phyloP scores from a whole-genome alignment of 768 basidiomycete genomes.

The Suillus occidentalis region DNA sequence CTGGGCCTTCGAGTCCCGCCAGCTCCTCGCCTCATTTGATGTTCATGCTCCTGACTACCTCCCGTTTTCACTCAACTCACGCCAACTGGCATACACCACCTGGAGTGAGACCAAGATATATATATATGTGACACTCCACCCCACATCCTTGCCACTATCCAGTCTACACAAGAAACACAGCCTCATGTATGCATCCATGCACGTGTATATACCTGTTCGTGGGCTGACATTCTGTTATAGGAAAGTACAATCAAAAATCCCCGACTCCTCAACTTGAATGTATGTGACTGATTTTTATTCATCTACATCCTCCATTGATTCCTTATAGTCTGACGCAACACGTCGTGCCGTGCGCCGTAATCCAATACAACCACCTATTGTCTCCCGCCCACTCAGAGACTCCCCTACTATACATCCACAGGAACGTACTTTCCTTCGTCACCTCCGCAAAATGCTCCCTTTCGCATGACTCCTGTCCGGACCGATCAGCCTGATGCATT shows the following conservation, averaged over 20 bases:
- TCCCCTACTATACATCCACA: neutral
- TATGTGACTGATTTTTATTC: neutral
- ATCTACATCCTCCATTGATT: neutral
- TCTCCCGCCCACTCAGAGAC: neutral
- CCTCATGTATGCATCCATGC: neutral
- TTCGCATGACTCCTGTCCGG: neutral
- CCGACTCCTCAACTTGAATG: neutral
- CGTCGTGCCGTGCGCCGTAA: neutral
- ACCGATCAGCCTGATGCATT: neutral
- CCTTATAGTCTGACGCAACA: neutral
- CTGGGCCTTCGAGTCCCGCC: too few relatives aligned
- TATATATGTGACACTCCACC: neutral
- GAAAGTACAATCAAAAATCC: neutral
- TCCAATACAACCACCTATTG: neutral
- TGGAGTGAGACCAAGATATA: neutral
- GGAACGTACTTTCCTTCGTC: neutral
- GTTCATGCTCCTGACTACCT: too few relatives aligned
- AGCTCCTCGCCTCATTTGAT: too few relatives aligned
- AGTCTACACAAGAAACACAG: neutral
- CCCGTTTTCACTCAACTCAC: too few relatives aligned
- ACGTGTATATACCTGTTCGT: neutral
- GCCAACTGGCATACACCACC: neutral
- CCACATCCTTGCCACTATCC: neutral
- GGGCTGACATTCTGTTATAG: neutral
- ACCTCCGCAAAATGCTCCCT: neutral